Evolutionary conservation across 176 grass and related monocot species (phyloP), one percentile per base, ranked within the genome.

Genomic region (Lolium rigidum): DNA sequence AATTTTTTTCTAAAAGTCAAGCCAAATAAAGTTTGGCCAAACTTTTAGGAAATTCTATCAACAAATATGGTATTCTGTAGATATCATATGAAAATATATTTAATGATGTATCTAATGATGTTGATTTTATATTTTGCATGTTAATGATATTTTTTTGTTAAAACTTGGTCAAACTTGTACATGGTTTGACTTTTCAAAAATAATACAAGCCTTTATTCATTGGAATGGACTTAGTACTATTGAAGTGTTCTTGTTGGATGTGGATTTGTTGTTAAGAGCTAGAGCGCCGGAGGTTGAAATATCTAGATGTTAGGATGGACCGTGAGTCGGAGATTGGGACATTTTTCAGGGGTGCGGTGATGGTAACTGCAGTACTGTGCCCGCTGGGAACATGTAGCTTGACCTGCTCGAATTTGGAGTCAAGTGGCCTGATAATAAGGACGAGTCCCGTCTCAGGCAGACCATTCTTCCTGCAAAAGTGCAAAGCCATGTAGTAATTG

Each of bases 331-430:
- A 17, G 67, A 62, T 10, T 63, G 39, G 20, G 74, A 5, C 41
- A 50, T 16, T 51, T 26, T 77, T 83, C 31, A 70, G 4, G 61
- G 28, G 35, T 51, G 66, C 4, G 41, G 66, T 58, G 74, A 66
- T 83, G 57, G 10, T 26, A 83, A 74, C 73, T 57, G 7, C 48
- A 31, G 47, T 75, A 28, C 22, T 28, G 47, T 76, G 11, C 25
- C 50, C 74, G 80, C 38, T 66, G 3, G n/a, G 80, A 76, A 68
- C 80, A 11, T 80, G 3, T 44, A 83, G 86, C 22, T 50, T 39
- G 72, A 56, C 71, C 14, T 87, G 62, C 7, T 20, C 25, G 0
- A 84, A 52, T 51, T 59, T 43, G 56, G 38, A 49, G 68, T 67
- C 75, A 87, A 75, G 38, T 74, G 56, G 47, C 56, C 46, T 54